These are phyloP conservation scores for Linnemannia schmuckeri DNA, from an alignment of 192 early-diverging fungal genomes.

Conservation along the genomic window DNA sequence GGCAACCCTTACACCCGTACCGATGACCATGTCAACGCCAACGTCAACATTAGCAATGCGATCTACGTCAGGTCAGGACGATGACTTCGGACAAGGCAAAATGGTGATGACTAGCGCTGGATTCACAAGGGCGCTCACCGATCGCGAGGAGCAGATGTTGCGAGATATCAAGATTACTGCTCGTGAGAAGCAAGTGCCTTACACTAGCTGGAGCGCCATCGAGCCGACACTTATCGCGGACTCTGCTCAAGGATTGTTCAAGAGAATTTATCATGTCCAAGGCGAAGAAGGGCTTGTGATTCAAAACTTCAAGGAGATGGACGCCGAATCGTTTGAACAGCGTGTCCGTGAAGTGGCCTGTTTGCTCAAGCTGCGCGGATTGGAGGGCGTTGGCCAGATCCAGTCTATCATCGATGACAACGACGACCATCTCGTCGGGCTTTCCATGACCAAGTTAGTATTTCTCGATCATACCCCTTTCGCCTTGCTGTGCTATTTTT, in stretches of 20 bases:
- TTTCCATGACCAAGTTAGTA: slow-evolving; percentile 69
- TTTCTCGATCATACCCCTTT: not conserved
- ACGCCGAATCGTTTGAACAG: slow-evolving; percentile 60
- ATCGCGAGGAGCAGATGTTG: slow-evolving; percentile 31
- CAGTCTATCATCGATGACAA: slow-evolving; percentile 64
- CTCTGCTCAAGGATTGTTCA: slow-evolving; percentile 67
- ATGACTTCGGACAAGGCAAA: not conserved
- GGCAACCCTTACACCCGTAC: not conserved
- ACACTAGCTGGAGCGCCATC: slow-evolving; percentile 31
- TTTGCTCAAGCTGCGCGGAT: slow-evolving; percentile 58
- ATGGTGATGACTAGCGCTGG: not conserved
- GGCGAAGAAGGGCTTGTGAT: slow-evolving; percentile 59
- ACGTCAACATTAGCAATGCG: not conserved
- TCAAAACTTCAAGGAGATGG: slow-evolving; percentile 73
- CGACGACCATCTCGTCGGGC: slow-evolving; percentile 65
- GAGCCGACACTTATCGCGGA: slow-evolving; percentile 49
- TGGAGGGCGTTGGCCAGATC: slow-evolving; percentile 68
- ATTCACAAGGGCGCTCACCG: slow-evolving; percentile 10
- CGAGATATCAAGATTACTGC: slow-evolving; percentile 37
- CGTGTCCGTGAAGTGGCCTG: slow-evolving; percentile 69
- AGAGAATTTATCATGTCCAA: slow-evolving; percentile 67
- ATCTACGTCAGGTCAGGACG: not conserved
- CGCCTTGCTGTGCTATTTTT: not conserved
- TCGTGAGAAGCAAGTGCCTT: slow-evolving; percentile 29
- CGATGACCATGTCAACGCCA: not conserved